Conservation (phyloP, 2,329 filamentous ascomycete species). For the Ophioceras dolichostomum region DNA sequence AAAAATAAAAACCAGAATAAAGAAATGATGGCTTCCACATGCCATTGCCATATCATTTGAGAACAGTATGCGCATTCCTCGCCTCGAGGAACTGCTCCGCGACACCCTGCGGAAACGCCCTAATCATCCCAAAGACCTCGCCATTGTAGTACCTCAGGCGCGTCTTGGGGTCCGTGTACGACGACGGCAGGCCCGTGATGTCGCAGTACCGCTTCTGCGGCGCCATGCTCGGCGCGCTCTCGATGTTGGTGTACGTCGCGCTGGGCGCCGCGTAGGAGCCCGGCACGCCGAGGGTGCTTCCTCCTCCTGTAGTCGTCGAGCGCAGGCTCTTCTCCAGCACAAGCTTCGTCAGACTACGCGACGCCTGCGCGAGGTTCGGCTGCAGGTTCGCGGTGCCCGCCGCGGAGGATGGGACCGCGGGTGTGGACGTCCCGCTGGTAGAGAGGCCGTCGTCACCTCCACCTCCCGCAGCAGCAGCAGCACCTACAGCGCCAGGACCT, state of each 20-base stretch:
- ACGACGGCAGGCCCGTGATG: constrained; percentile 81
- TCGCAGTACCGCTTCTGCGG: constrained; percentile 89
- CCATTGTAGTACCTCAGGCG: constrained; percentile 84
- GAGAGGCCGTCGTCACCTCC: constrained; percentile 38
- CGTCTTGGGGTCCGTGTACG: constrained; percentile 92
- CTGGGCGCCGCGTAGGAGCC: constrained; percentile 44
- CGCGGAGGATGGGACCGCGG: constrained; percentile 32
- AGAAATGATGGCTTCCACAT: too few relatives aligned
- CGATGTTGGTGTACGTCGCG: constrained; percentile 92
- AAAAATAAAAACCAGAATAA: too few relatives aligned
- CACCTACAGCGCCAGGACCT: too few relatives aligned
- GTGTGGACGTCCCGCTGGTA: constrained; percentile 46
- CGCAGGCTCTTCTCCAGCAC: constrained; percentile 73
- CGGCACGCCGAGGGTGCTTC: neutral
- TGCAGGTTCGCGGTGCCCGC: constrained; percentile 21
- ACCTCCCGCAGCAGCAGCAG: constrained; percentile 26
- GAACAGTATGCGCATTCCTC: constrained; percentile 79
- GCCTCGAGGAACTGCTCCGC: constrained; percentile 84
- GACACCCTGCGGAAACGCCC: constrained; percentile 66
- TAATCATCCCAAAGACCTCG: constrained; percentile 79
- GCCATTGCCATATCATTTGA: too few relatives aligned
- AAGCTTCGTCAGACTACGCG: constrained; percentile 72
- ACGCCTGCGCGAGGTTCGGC: constrained; percentile 78
- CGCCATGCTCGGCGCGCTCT: constrained; percentile 73
- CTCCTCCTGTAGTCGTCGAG: constrained; percentile 14